Base-by-base conservation (phyloP, 805 yeast species). In the Nakazawaea holstii region DNA sequence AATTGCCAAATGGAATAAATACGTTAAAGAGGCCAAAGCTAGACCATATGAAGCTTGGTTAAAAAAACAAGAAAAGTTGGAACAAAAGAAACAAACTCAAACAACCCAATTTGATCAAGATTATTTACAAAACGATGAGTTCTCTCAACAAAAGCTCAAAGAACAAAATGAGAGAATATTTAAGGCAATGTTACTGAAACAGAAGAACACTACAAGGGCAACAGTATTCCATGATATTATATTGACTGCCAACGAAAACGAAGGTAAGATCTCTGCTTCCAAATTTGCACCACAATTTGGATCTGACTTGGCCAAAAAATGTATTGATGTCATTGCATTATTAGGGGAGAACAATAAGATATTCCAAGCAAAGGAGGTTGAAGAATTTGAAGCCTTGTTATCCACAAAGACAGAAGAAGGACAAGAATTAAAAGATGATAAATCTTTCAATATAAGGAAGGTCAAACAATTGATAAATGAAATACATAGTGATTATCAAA, bases 1-100 rank as follows among this genome's bases (percentile, higher is more conserved):
- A 64, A 79, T 87, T 42, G 68, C 74, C 27, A 74, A 77, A 52
- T 92, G 91, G 94, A 89, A 89, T 66, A 69, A 74, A 51, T 85
- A 78, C 64, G 84, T 91, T 6, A 72, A 73, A 24, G 64, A 70
- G 32, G 90, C 84, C 51, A 70, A 67, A 49, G 70, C 67, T 42
- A 71, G 76, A 58, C 90, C 90, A 35, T 69, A 69, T 58, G 72
- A 67, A 45, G 75, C 73, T 55, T 84, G 82, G 83, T 67, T 70
- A 49, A 67, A 67, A 51, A 78, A 61, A 61, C 63, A 58, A 57
- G 66, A 56, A 52, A 79, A 67, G 80, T 77, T 64, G 51, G 55
- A 58, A 46, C 58, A 57, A 49, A 70, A 63, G 56, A 71, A 72
- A 48, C 53, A 59, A 14, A 31, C 31, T 13, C 36, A 35, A 31